phyloP scores from a whole-genome alignment of 768 basidiomycete species.

The Psilocybe cubensis region DNA sequence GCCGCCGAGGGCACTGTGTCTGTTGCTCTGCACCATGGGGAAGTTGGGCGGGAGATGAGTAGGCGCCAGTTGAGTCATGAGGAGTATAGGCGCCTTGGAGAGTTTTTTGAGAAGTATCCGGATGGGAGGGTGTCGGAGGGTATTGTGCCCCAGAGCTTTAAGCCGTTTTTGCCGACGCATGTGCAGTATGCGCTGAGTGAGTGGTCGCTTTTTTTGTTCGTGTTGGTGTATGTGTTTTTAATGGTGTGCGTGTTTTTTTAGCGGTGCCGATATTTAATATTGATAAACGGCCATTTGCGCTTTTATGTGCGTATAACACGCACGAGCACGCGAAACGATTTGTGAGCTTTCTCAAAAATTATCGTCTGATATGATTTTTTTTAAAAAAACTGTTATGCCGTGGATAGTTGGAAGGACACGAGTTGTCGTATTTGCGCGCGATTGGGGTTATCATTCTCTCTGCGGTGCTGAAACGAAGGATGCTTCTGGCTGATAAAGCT shows the following conservation, averaged over 20 bases:
- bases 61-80: constrained; percentile 62
- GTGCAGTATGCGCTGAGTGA: constrained; percentile 89
- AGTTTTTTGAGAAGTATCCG: constrained; percentile 78
- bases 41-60: constrained; percentile 53
- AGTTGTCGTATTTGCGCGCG: constrained; percentile 89
- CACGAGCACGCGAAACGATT: constrained; percentile 81
- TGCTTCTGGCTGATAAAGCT: constrained; percentile 94
- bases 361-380: not conserved
- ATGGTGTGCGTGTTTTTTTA: constrained; percentile 29
- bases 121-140: constrained; percentile 90
- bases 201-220: constrained; percentile 28
- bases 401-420: constrained; percentile 81
- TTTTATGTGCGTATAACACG: constrained; percentile 91
- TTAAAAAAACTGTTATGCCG: not conserved
- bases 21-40: constrained; percentile 73
- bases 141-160: constrained; percentile 81
- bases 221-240: no score
- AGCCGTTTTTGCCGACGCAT: constrained; percentile 78
- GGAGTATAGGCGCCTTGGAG: constrained; percentile 75
- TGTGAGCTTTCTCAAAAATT: constrained; percentile 43
- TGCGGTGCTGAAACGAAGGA: constrained; percentile 88
- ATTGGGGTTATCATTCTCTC: constrained; percentile 95
- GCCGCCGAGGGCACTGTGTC: constrained; percentile 62
- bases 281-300: constrained; percentile 88
- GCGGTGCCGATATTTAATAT: constrained; percentile 94